A percentile compares a stretch with the other conserved stretches of the same genome.
These are phyloP conservation scores for Malus hybrid DNA, from an alignment of 331 rosid genomes.

Conservation along the genomic window DNA sequence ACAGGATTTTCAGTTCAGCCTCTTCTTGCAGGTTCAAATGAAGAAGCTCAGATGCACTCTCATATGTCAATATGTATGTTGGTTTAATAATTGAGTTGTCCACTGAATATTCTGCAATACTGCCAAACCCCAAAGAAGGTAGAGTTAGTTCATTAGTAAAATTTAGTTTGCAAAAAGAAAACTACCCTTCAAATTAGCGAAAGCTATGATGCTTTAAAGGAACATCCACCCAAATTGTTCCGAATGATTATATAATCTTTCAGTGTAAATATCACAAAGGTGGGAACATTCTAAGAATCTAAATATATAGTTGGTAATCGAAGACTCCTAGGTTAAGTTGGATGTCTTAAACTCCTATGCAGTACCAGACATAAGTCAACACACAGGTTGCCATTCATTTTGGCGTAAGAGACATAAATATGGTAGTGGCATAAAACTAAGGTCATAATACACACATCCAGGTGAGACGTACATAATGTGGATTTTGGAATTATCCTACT, in stretches of 20 bases:
- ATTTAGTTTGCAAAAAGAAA: background rate
- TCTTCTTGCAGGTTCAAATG: constrained; percentile 84
- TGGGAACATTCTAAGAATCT: background rate
- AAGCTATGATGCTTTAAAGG: background rate
- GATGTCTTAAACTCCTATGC: background rate
- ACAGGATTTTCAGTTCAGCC: constrained; percentile 65
- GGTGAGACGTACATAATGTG: background rate
- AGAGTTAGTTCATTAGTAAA: constrained; percentile 8
- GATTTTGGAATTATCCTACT: background rate
- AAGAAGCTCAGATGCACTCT: constrained; percentile 92
- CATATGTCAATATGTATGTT: constrained; percentile 94
- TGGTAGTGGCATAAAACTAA: background rate
- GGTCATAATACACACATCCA: background rate
- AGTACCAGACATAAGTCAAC: background rate
- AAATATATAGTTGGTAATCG: background rate
- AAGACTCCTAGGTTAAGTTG: background rate
- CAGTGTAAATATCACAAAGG: background rate
- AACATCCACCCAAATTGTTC: background rate
- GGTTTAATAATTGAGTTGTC: constrained; percentile 82
- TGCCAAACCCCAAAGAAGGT: constrained; percentile 25
- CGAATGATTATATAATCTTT: background rate
- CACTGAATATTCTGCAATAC: constrained; percentile 90
- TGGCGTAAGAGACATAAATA: background rate
- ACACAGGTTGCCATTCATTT: background rate
- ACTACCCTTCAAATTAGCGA: background rate